Conservation (phyloP, 495 filamentous ascomycete species). For the Aspergillus hancockii region DNA sequence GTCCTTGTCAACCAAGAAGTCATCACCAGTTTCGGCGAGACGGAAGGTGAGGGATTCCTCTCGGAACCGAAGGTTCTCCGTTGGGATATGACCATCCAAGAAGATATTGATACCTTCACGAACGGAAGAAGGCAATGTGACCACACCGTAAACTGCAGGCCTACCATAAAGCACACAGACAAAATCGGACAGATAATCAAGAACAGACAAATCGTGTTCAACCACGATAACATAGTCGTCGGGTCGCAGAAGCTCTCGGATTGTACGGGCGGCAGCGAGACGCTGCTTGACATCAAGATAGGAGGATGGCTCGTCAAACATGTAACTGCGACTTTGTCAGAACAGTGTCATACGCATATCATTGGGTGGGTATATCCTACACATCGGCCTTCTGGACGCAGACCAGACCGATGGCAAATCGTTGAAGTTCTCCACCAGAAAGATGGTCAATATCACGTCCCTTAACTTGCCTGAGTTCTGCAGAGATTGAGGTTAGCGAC, state of each 20-base stretch:
- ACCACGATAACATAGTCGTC: conserved; percentile 98
- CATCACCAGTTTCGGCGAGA: conserved; percentile 87
- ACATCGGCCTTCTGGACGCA: conserved; percentile 97
- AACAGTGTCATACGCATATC: background rate
- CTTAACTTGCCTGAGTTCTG: conserved; percentile 82
- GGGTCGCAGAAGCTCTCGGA: conserved; percentile 81
- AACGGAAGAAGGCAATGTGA: conserved; percentile 93
- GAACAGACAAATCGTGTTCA: conserved; percentile 96
- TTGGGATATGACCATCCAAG: conserved; percentile 95
- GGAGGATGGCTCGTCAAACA: conserved; percentile 99
- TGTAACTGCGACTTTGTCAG: conserved; percentile 62
- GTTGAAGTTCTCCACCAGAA: conserved; percentile 95
- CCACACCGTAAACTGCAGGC: conserved; percentile 95
- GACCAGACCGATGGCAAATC: conserved; percentile 92
- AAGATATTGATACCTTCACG: conserved; percentile 99
- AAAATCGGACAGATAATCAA: conserved; percentile 98
- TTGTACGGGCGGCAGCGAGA: conserved; percentile 86
- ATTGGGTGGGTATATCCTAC: conserved; percentile 45
- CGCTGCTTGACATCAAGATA: conserved; percentile 99
- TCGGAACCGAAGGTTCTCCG: conserved; percentile 97
- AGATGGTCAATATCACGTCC: conserved; percentile 85
- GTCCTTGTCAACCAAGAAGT: conserved; percentile 81
- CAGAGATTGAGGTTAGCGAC: conserved; percentile 24
- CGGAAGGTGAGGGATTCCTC: conserved; percentile 97
- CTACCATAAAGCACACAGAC: conserved; percentile 95